Evolutionary conservation across 495 filamentous ascomycete genomes (phyloP).

Genomic region (Talaromyces stipitatus): DNA sequence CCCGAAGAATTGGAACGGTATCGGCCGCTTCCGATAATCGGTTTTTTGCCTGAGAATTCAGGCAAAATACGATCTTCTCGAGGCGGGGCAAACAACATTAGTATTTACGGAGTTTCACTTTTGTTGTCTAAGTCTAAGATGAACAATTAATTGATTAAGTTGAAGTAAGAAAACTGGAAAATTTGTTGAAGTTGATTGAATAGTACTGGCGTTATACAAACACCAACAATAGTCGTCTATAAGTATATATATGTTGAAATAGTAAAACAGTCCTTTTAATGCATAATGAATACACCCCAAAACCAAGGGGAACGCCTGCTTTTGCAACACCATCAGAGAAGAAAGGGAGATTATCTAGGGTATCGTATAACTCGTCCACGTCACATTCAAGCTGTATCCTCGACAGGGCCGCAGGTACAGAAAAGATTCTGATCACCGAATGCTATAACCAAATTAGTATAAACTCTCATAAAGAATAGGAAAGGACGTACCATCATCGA

Average conservation of each 20-base stretch:
- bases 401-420: conserved; percentile 86
- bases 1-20: background rate
- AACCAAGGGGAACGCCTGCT: conserved; percentile 10
- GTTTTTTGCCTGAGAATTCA: background rate
- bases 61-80: background rate
- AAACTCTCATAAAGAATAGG: background rate
- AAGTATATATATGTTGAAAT: background rate
- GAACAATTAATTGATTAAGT: background rate
- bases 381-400: conserved; percentile 28
- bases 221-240: background rate
- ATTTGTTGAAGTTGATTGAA: background rate
- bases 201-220: background rate
- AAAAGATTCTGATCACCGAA: conserved; percentile 92
- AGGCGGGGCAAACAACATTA: too few species aligned
- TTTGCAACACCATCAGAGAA: conserved; percentile 4
- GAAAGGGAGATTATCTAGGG: background rate
- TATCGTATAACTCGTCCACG: conserved; percentile 1
- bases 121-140: background rate
- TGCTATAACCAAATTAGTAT: conserved; percentile 39
- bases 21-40: conserved; percentile 20
- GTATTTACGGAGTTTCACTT: too few species aligned
- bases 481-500: conserved; percentile 73
- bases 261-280: background rate
- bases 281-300: conserved; percentile 10
- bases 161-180: background rate